Base-by-base conservation (phyloP, 305 asterid species). In the Andrographis paniculata region DNA sequence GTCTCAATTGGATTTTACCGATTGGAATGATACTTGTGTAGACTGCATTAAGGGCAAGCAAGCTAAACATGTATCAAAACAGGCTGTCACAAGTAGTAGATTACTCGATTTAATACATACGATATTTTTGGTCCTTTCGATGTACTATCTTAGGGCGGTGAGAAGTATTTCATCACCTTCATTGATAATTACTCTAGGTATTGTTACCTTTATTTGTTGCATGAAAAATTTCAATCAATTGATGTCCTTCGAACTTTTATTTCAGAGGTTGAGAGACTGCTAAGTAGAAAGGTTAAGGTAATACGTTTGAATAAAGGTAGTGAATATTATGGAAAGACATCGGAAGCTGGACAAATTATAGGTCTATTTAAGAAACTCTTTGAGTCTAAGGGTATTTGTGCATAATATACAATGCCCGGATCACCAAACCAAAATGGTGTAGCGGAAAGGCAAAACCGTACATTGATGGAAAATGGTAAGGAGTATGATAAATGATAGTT, bases 111-210 rank as follows among this genome's bases (percentile, higher is more conserved):
- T 22, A 14, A 17, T 52, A 5, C 48, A 39, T 23, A 27, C 40
- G 39, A 48, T 9, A 48, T 48, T 5, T 28, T 39, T 31, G 52
- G 21, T 14, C 20, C 39, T 24, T 48, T 27, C 28, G 22, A 48
- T 14, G 36, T 45, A n/a, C 51, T 19, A 45, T 21, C 35, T 6
- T 45, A n/a, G 13, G 51, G 51, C 23, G 12, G 37, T 13, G 36
- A 45, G 23, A 45, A 45, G n/a, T 45, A 22, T 22, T 45, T 45
- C 18, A 45, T 40, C 21, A 45, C 51, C 18, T 45, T 45, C n/a
- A 21, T 45, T 21, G 51, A 45, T 45, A 36, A 45, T 21, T 45
- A 20, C 23, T 45, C 37, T 20, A 35, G 36, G 8, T 45, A 45
- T 24, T n/a, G 6, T 10, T 48, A 48, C 17, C 12, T 48, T 9